Base-by-base conservation (phyloP, 1,284 basidiomycete genomes). In the Calocybe gambosa region DNA sequence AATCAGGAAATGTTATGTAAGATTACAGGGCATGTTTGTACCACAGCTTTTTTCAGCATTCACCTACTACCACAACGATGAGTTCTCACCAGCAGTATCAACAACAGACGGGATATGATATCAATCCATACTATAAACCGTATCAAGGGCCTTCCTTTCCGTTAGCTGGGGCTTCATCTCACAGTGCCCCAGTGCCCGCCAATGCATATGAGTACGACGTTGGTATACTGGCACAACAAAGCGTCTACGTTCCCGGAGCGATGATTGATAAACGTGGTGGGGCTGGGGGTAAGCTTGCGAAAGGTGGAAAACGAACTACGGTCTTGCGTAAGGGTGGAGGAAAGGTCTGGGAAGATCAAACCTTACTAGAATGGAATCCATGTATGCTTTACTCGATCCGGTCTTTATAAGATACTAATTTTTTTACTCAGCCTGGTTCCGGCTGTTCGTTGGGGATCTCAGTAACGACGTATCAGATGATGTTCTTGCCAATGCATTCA, bases 381-480 rank as follows among this genome's bases (percentile, higher is more conserved):
- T 82, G 93, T 95, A 61, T 63, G 89, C 77, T 16, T 25, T 23
- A 10, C 9, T 25, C 45, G 46, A 23, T 10, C 33, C 28, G 35
- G 46, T 16, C 35, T 42, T 52, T 39, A 39, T 37, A 13, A 29
- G 47, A 50, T 51, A 29, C 55, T 54, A 39, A 57, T 34, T 39
- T 38, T 18, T 54, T 42, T 47, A 16, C 42, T 6, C 56, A 96
- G 91, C 89, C 10, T 99, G 97, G 91, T 99, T 96, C 71, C 83
- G 96, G 23, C 71, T 99, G 38, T 99, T 99, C 60, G 93, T 99
- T 18, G 96, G 96, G 41, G 95, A 99, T 65, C 76, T 99, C 34
- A 97, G 94, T 59, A 98, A 98, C 62, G 96, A 99, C 67, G 94
- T 99, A 23, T 93, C 91, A 44, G 96, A 99, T 59, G 90, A 95